phyloP scores from a whole-genome alignment of 148 eudicot genomes.

The Fagopyrum esculentum region DNA sequence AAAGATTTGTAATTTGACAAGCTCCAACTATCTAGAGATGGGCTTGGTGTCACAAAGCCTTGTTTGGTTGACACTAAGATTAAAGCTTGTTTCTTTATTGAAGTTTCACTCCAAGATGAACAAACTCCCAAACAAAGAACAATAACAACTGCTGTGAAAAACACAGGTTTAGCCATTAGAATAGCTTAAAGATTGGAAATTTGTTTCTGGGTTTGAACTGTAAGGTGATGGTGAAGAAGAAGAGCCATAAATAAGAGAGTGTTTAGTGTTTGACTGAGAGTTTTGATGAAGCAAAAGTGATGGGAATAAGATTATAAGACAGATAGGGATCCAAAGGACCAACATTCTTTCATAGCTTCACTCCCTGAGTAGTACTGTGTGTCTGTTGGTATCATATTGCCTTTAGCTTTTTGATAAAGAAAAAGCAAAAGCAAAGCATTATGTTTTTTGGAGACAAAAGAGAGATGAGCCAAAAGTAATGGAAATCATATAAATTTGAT shows the following conservation, averaged over 20 bases:
- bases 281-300: neutral
- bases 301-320: neutral
- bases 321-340: constrained; percentile 9
- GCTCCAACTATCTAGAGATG: constrained; percentile 21
- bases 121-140: neutral
- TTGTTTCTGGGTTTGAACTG: neutral
- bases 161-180: neutral
- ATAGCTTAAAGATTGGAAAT: neutral
- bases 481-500: neutral
- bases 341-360: constrained; percentile 8
- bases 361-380: neutral
- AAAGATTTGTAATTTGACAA: constrained; percentile 24
- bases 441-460: neutral
- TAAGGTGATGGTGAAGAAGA: constrained; percentile 7
- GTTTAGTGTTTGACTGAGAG: constrained; percentile 2
- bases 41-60: constrained; percentile 20
- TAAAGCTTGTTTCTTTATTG: constrained; percentile 35
- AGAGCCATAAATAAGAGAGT: neutral
- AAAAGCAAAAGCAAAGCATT: constrained; percentile 10
- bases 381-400: constrained; percentile 10
- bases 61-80: constrained; percentile 36
- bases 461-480: neutral
- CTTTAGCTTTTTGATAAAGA: constrained; percentile 1
- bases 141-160: neutral
- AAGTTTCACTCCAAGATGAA: neutral